Evolutionary conservation across 371 early-diverging fungal species (phyloP), one percentile per base, ranked within the genome.

Genomic region (Mortierella sp.): DNA sequence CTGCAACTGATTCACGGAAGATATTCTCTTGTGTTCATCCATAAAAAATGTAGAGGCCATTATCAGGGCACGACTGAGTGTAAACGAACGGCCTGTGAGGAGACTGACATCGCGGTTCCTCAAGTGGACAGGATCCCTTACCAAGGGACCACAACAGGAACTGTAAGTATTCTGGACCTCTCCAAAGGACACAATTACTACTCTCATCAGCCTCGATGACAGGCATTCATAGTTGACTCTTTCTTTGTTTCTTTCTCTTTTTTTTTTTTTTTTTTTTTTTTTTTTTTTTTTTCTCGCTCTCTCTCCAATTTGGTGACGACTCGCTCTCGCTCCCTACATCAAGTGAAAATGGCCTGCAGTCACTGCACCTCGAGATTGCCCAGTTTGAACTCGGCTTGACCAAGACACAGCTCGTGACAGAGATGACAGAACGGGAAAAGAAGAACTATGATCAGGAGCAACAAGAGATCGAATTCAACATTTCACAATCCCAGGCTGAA

Each of bases 401-500:
- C 26, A 68, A 68, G 47, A 57, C 79, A 47, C 68, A 69, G 30
- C 64, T 79, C 18, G 69, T 79, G 25, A 44, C 60, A n/a, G 79
- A 72, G 23, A 79, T 79, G 79, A 66, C 79, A 1, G 66, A 66
- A 21, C 65, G 79, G 46, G 79, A 79, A 21, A 66, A 66, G 15
- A 57, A 53, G 37, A 60, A 69, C 43, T 79, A 79, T 50, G 62
- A 68, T 4, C 64, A 72, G 44, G 79, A 79, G 28, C 73, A 69
- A 50, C 62, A 60, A 16, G 50, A 56, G 28, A 79, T 72, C 50
- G 66, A 68, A 15, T 62, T 44, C 28, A 72, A 44, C 45, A 66
- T 79, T n/a, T n/a, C 37, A 14, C 25, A 30, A 15, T 65, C 72
- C 28, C 72, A 79, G 14, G 60, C 52, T 26, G 79, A 79, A 25